A percentile compares a stretch with the other conserved stretches of the same genome.
Evolutionary conservation across 2,329 filamentous ascomycete genomes (phyloP).

Genomic region (Aspergillus felis): DNA sequence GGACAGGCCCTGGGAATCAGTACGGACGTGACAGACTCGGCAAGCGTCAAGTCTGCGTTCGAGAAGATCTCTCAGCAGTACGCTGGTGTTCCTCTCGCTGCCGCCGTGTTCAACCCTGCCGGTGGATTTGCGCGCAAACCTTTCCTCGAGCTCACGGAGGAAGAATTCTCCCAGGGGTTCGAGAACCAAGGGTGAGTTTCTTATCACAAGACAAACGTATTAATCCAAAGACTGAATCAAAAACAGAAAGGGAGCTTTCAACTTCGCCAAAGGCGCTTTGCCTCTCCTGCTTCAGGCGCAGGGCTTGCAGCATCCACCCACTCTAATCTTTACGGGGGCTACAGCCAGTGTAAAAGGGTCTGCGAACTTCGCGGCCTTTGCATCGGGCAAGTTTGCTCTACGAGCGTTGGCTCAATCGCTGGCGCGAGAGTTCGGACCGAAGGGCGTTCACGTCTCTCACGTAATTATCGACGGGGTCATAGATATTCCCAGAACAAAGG

Average conservation of each 20-base stretch:
- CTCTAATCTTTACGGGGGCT: constrained; percentile 80
- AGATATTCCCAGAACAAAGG: constrained; percentile 69
- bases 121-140: constrained; percentile 57
- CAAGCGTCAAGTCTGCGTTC: constrained; percentile 53
- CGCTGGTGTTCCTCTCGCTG: constrained; percentile 42
- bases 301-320: constrained; percentile 62
- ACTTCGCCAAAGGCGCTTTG: constrained; percentile 69
- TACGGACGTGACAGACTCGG: constrained; percentile 53
- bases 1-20: constrained; percentile 60
- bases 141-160: constrained; percentile 57
- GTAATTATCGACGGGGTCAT: constrained; percentile 82
- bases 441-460: constrained; percentile 80
- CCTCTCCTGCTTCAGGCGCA: constrained; percentile 64
- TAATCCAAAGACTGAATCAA: background rate
- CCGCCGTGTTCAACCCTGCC: constrained; percentile 59
- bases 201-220: background rate
- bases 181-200: constrained; percentile 47
- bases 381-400: constrained; percentile 74
- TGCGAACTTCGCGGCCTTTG: constrained; percentile 66
- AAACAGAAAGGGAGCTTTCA: constrained; percentile 59
- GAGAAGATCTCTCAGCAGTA: constrained; percentile 53
- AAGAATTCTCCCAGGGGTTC: constrained; percentile 52
- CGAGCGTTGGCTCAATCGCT: constrained; percentile 71
- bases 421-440: constrained; percentile 77
- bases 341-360: constrained; percentile 74